A percentile compares a stretch with the other conserved stretches of the same genome.
Evolutionary conservation across 495 filamentous ascomycete genomes (phyloP).

Genomic region (Articulospora tetracladia): DNA sequence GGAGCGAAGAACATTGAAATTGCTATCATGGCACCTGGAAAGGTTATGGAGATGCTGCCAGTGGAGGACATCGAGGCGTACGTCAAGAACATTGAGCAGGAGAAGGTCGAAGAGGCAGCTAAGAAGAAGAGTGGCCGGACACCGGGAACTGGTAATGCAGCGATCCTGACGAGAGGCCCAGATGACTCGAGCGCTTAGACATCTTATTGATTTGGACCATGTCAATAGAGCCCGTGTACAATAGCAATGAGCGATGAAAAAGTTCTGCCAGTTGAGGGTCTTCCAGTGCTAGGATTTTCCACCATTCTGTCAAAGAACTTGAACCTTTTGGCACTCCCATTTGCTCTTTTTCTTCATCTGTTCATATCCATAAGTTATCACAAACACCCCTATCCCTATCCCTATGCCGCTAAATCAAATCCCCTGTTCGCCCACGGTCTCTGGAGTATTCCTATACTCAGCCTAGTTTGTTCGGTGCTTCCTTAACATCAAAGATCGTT

Average conservation of each 20-base stretch:
- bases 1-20: constrained; percentile 99
- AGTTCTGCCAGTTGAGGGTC: background rate
- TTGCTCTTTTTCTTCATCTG: background rate
- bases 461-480: constrained; percentile 70
- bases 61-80: constrained; percentile 93
- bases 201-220: background rate
- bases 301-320: background rate
- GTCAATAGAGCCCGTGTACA: constrained; percentile 22
- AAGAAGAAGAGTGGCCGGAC: constrained; percentile 89
- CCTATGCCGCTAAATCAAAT: constrained; percentile 29
- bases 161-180: constrained; percentile 62
- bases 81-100: constrained; percentile 96
- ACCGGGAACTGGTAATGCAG: constrained; percentile 70
- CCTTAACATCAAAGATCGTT: constrained; percentile 70
- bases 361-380: background rate
- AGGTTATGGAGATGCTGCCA: constrained; percentile 87
- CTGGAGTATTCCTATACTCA: constrained; percentile 32
- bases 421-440: background rate
- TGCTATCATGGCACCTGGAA: constrained; percentile 95
- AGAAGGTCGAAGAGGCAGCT: constrained; percentile 97
- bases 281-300: background rate
- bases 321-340: background rate
- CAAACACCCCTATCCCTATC: constrained; percentile 2
- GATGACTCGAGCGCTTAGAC: constrained; percentile 4
- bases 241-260: constrained; percentile 26